Percentiles rank a stretch among this genome's conserved stretches.
These are phyloP conservation scores for Pseudofabraea citricarpa DNA, from an alignment of 2,329 filamentous ascomycete species.

Conservation along the genomic window DNA sequence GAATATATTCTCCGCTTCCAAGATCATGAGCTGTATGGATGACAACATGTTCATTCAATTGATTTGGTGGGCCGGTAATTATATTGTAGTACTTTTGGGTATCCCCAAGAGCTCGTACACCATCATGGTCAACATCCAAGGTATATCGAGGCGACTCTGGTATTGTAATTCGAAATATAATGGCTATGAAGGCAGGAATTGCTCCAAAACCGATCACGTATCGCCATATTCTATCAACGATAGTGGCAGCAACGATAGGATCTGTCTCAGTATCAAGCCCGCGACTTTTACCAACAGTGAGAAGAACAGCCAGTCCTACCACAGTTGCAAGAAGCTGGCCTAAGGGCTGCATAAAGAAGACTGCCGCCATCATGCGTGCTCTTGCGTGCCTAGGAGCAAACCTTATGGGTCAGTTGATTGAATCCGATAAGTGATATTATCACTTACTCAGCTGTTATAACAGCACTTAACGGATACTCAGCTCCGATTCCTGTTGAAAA, in stretches of 20 bases:
- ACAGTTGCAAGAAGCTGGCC: conserved; percentile 62
- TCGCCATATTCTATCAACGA: conserved; percentile 72
- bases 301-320: conserved; percentile 62
- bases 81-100: conserved; percentile 15
- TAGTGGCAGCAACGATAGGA: conserved; percentile 46
- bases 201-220: conserved; percentile 52
- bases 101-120: conserved; percentile 14
- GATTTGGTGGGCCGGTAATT: no score
- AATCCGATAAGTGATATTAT: not conserved
- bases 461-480: conserved; percentile 62
- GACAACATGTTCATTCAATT: no score
- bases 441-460: conserved; percentile 64
- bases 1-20: conserved; percentile 3
- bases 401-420: conserved; percentile 17
- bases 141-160: conserved; percentile 63
- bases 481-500: conserved; percentile 66
- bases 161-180: conserved; percentile 62
- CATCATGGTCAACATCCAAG: conserved; percentile 47
- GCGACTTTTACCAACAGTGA: conserved; percentile 36
- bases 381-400: conserved; percentile 54
- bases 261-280: conserved; percentile 12
- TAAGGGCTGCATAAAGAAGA: conserved; percentile 66
- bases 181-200: conserved; percentile 57
- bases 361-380: conserved; percentile 61
- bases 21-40: no score